Conservation (phyloP, 2,329 filamentous ascomycete species). For the Corynespora cassiicola region DNA sequence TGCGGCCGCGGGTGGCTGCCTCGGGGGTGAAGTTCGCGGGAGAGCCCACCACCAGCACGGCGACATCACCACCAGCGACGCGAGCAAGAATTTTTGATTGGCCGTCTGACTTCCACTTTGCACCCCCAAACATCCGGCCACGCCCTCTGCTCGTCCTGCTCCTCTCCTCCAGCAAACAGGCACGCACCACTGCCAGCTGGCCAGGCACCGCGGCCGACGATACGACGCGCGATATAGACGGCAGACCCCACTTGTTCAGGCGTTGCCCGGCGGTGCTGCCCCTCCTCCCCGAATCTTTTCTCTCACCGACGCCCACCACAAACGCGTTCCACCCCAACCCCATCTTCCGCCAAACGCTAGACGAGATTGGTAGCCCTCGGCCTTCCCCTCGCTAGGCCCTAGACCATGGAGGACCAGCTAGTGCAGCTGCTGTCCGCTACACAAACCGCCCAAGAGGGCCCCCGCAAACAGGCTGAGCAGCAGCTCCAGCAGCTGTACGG, state of each 20-base stretch:
- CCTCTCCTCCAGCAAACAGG: constrained; percentile 2
- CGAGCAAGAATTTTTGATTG: constrained; percentile 8
- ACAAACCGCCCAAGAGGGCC: constrained; percentile 75
- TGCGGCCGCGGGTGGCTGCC: too few relatives aligned
- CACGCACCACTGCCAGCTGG: not conserved
- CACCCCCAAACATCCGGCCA: constrained; percentile 1
- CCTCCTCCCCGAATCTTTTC: constrained; percentile 8
- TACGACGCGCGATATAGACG: too few relatives aligned
- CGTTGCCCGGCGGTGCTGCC: constrained; percentile 4
- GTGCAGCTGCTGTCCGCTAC: constrained; percentile 87
- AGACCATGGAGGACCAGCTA: constrained; percentile 87
- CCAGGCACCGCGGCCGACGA: too few relatives aligned
- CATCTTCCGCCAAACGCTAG: constrained; percentile 25
- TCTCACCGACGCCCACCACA: constrained; percentile 18
- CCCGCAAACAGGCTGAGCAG: constrained; percentile 85
- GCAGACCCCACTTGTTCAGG: constrained; percentile 1
- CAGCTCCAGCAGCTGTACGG: constrained; percentile 76
- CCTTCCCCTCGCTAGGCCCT: constrained; percentile 1
- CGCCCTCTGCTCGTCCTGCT: too few relatives aligned
- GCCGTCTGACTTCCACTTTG: not conserved
- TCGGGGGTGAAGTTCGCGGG: constrained; percentile 1
- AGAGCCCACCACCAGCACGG: too few relatives aligned
- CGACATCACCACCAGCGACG: constrained; percentile 4
- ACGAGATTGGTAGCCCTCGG: constrained; percentile 29
- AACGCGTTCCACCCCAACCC: constrained; percentile 21